Percentiles rank a stretch among this genome's conserved stretches.
Evolutionary conservation across 768 basidiomycete genomes (phyloP).

Genomic region (Collybia mongolica): DNA sequence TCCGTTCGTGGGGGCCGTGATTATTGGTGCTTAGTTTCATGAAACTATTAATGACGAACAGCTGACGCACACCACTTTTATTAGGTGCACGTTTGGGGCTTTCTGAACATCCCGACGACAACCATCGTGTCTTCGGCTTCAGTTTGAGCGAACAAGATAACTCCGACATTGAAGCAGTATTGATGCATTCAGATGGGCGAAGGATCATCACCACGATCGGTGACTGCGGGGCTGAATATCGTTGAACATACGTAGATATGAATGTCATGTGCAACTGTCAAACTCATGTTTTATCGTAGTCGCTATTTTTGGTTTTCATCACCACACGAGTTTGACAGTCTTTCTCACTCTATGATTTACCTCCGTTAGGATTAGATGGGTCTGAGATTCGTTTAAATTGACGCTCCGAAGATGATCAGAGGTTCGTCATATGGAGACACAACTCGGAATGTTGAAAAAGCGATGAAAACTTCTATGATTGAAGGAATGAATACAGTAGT

Average conservation of each 20-base stretch:
- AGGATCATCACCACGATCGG: conserved; percentile 68
- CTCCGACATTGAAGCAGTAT: conserved; percentile 58
- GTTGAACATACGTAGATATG: conserved; percentile 27
- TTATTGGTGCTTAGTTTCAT: conserved; percentile 56
- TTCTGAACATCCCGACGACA: conserved; percentile 72
- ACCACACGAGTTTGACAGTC: not conserved
- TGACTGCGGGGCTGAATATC: conserved; percentile 86
- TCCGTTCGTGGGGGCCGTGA: conserved; percentile 71
- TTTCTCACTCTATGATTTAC: not conserved
- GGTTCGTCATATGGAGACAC: no score
- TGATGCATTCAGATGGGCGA: conserved; percentile 59
- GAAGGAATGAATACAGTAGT: no score
- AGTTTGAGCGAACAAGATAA: conserved; percentile 55
- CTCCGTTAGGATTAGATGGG: not conserved
- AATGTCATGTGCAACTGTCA: not conserved
- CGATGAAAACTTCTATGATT: no score
- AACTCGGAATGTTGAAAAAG: no score
- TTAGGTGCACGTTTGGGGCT: conserved; percentile 73
- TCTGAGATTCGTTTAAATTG: no score
- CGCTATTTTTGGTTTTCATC: no score
- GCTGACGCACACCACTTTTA: not conserved
- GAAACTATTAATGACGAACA: not conserved
- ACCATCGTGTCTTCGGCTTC: conserved; percentile 61
- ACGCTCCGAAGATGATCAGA: no score
- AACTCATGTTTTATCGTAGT: no score